These are phyloP conservation scores for Kingdonia uniflora DNA, from an alignment of 164 flowering plant genomes.

Conservation along the genomic window DNA sequence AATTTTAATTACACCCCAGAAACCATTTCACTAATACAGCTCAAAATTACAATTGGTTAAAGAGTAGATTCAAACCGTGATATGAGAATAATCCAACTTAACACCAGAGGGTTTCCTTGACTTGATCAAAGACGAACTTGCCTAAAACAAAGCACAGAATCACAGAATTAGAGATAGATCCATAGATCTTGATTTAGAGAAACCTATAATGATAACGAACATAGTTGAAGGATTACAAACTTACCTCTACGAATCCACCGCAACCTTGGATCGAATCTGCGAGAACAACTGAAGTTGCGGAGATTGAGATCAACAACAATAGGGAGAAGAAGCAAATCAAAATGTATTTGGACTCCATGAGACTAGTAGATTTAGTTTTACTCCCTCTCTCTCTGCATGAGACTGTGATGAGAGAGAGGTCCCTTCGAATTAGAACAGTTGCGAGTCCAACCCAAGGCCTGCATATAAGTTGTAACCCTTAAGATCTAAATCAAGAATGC, in stretches of 20 bases:
- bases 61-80: constrained; percentile 77
- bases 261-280: constrained; percentile 91
- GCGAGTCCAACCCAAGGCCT: no score
- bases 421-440: no score
- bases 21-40: no score
- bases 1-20: no score
- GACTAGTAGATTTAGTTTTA: no score
- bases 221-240: neutral
- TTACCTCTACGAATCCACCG: constrained; percentile 96
- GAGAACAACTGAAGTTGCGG: constrained; percentile 19
- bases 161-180: neutral
- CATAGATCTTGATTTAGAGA: neutral
- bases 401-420: no score
- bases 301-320: constrained; percentile 15
- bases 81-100: constrained; percentile 90
- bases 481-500: no score
- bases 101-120: constrained; percentile 65
- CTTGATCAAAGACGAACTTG: constrained; percentile 66
- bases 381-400: no score
- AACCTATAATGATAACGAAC: neutral
- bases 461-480: no score
- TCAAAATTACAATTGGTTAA: no score
- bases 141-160: constrained; percentile 30
- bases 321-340: constrained; percentile 8
- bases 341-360: no score